A percentile compares a stretch with the other conserved stretches of the same genome.
These are phyloP conservation scores for Annulohypoxylon nitens DNA, from an alignment of 495 filamentous ascomycete species.

Conservation along the genomic window DNA sequence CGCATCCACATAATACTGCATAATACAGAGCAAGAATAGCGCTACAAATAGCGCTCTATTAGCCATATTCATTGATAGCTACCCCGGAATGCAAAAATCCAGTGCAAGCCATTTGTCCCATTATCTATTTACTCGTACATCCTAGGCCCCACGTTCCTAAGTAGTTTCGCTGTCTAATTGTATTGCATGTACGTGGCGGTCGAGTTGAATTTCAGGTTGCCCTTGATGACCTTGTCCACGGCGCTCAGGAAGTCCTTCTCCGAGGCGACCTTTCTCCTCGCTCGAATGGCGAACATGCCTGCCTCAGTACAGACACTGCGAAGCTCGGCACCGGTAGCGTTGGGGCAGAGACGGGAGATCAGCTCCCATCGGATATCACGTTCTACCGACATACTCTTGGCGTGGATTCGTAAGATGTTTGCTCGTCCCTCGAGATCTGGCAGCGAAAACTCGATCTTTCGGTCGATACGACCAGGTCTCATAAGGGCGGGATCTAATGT, in stretches of 20 bases:
- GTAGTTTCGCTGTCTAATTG: constrained; percentile 72
- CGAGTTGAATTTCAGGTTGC: constrained; percentile 98
- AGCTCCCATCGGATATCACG: constrained; percentile 98
- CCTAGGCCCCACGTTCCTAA: not conserved
- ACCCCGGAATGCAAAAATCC: constrained; percentile 12
- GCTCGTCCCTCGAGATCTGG: constrained; percentile 96
- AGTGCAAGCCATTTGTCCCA: constrained; percentile 27
- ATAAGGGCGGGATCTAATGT: constrained; percentile 97
- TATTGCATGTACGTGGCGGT: constrained; percentile 99
- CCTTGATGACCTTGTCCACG: constrained; percentile 99
- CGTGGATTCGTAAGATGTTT: constrained; percentile 97
- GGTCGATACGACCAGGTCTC: constrained; percentile 96
- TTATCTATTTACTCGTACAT: constrained; percentile 49
- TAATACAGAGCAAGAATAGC: constrained; percentile 19
- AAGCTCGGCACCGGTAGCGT: constrained; percentile 95
- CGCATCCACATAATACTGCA: not conserved
- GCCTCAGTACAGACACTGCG: constrained; percentile 98
- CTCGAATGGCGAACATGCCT: constrained; percentile 98
- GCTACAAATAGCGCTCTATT: constrained; percentile 17
- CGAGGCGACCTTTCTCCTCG: constrained; percentile 95
- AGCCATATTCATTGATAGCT: constrained; percentile 14
- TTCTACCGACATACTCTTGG: constrained; percentile 99
- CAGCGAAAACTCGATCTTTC: constrained; percentile 98
- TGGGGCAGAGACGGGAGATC: constrained; percentile 95
- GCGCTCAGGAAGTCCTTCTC: constrained; percentile 99